Evolutionary conservation across 139 green algal species (phyloP).

Genomic region (Coccomyxa sp.): DNA sequence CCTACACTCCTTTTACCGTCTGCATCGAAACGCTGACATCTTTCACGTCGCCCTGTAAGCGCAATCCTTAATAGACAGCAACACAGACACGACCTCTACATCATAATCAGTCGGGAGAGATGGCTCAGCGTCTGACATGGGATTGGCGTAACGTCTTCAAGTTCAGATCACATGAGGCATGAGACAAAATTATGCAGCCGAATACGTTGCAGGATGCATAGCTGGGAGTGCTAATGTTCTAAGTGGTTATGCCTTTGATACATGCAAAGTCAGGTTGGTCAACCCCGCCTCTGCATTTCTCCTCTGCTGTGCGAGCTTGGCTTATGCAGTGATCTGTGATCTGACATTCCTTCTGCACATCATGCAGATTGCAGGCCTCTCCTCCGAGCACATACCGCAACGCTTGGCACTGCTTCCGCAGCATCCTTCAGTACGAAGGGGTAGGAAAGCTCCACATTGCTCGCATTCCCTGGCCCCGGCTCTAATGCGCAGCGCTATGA

Average conservation of each 20-base stretch:
- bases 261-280: constrained; percentile 58
- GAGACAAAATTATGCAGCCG: background rate
- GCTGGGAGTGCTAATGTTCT: constrained; percentile 31
- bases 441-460: constrained; percentile 19
- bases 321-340: background rate
- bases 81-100: no score
- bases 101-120: no score
- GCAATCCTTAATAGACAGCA: no score
- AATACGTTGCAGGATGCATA: constrained; percentile 22
- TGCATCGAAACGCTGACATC: no score
- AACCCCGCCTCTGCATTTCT: background rate
- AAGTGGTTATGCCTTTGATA: constrained; percentile 45
- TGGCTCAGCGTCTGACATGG: no score
- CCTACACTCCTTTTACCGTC: no score
- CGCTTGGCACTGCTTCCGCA: constrained; percentile 35
- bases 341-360: background rate
- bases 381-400: constrained; percentile 32
- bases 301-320: background rate
- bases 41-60: no score
- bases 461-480: background rate
- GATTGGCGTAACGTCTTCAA: no score
- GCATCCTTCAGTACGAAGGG: constrained; percentile 59
- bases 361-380: constrained; percentile 43
- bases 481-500: no score
- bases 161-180: no score